Base-by-base conservation (phyloP, 495 filamentous ascomycete species). In the Baudoinia panamericana region DNA sequence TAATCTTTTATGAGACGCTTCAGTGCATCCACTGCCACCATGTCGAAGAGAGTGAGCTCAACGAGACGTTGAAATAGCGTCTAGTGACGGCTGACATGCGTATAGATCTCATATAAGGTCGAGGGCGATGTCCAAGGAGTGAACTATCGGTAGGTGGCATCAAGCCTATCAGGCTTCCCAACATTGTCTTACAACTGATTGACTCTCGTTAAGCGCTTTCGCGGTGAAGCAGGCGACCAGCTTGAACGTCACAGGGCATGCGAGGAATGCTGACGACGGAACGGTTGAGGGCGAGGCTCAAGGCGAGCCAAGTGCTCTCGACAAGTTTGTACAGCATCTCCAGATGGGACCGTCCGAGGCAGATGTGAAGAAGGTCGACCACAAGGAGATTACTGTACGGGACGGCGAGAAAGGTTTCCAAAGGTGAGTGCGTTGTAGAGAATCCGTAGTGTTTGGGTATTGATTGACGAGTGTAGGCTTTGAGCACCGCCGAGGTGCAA, bases 221-320 rank as follows among this genome's bases (percentile, higher is more conserved):
- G 77, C 84, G 1, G 68, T 71, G 39, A 75, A 76, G 47, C 72
- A 76, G 44, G 87, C 86, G 2, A 59, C 56, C 2, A 65, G 67
- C 22, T 65, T 79, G 47, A 66, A 63, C 2, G 50, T 95, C 5
- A 88, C 78, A 1, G 87, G 87, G 30, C 88, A 72, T 68, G 82
- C 87, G 13, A 67, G 72, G 26, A 95, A 95, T 55, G 80, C 75
- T 0, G 61, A 68, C 5, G 75, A 80, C 42, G 79, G 79, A 34
- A 76, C 78, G 58, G 84, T 95, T n/a, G 76, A 80, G 56, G 87
- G 87, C 28, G 87, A 95, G 62, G 84, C 78, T 2, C 87, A 95
- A 53, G 87, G 87, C 23, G 60, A 69, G 11, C 66, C 75, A 8
- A 65, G 73, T 9, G 57, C 65, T 4, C 52, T 95, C 29, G 60